Base-by-base conservation (phyloP, 306 rosid species). In the Potentilla sterilis region DNA sequence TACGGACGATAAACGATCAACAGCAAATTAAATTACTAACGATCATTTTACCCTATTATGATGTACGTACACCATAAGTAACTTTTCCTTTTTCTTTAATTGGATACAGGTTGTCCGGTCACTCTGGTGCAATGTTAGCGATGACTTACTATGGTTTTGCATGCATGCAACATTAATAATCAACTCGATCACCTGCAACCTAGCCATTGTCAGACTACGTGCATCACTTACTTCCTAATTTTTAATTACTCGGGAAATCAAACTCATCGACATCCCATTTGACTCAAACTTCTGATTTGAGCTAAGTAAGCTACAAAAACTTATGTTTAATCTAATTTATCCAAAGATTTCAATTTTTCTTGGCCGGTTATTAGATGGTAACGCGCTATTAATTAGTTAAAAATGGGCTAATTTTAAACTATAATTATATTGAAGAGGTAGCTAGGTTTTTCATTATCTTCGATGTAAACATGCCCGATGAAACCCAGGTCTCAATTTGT, bases 401-500 rank as follows among this genome's bases (percentile, higher is more conserved):
- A 62, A 62, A 19, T 14, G 42, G 15, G 38, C 19, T 15, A 34
- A 2, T 37, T 61, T 6, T 2, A 18, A 64, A 9, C 15, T 10
- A 57, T 14, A 73, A 41, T 38, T 22, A 40, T 37, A n/a, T 13
- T 22, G 61, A 28, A 40, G 40, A 55, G 48, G 14, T 21, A 43
- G 22, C 44, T 14, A 67, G 58, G 19, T 68, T 67, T 68, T 67
- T 42, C 19, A 40, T 54, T 19, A 54, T 75, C 42, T 71, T 79
- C 61, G 77, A 59, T 42, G 5, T 46, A 75, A 82, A 85, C 87
- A 83, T 77, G 22, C 76, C 76, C 83, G 86, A 77, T 32, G 75
- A 72, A 80, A 77, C 85, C 90, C 81, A 80, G 74, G 83, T 74
- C 54, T 38, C 3, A 59, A 22, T 80, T 83, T 81, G 93, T 81